Evolutionary conservation across 2,329 filamentous ascomycete species (phyloP).

Genomic region (Diaporthe ilicicola): DNA sequence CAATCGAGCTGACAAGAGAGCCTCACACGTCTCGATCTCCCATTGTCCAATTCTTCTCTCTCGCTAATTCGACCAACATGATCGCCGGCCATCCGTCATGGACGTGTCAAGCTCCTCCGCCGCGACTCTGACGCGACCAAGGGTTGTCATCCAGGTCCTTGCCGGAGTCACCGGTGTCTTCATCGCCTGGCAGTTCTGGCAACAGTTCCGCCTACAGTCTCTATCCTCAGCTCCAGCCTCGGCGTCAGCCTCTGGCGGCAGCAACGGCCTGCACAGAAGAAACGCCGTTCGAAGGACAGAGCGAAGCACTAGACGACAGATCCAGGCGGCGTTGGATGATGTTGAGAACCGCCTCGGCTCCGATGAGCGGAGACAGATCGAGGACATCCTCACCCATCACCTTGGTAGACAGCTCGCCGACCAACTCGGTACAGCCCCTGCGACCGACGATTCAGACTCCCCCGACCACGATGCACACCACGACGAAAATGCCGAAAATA

Average conservation of each 20-base stretch:
- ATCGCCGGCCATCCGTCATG: constrained; percentile 34
- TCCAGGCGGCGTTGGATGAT: constrained; percentile 44
- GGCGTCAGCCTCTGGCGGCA: constrained; percentile 35
- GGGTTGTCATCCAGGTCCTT: constrained; percentile 63
- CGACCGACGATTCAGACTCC: constrained; percentile 51
- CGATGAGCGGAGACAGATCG: constrained; percentile 29
- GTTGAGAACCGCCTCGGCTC: constrained; percentile 33
- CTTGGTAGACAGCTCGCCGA: constrained; percentile 33
- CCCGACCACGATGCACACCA: constrained; percentile 47
- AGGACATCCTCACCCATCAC: constrained; percentile 28
- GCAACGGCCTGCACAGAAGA: constrained; percentile 65
- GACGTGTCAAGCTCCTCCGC: constrained; percentile 47
- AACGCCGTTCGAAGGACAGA: constrained; percentile 66
- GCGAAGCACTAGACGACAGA: constrained; percentile 28
- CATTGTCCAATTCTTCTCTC: background rate
- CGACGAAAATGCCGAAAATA: constrained; percentile 50
- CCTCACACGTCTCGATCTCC: background rate
- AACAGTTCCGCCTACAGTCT: constrained; percentile 41
- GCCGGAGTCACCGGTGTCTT: constrained; percentile 66
- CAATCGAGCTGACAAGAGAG: background rate
- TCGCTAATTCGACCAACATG: constrained; percentile 30
- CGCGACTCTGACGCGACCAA: constrained; percentile 63
- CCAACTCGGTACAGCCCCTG: constrained; percentile 35
- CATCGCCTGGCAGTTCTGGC: constrained; percentile 67
- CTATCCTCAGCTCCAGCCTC: constrained; percentile 35